phyloP scores from a whole-genome alignment of 768 basidiomycete genomes.

The Chalciporus sphaerocephalus region DNA sequence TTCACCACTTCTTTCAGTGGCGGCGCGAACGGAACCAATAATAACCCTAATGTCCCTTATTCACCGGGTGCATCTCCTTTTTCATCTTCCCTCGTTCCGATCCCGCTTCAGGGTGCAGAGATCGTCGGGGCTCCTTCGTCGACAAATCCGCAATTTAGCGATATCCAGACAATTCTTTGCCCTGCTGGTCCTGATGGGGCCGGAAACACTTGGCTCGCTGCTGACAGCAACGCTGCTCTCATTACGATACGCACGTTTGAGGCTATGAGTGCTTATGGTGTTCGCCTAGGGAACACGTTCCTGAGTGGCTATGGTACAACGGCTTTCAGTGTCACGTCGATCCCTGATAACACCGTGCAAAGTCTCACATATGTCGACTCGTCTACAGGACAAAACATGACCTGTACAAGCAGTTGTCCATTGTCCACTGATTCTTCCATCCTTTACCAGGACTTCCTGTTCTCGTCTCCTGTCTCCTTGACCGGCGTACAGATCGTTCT shows the following conservation, averaged over 20 bases:
- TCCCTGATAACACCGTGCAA: conserved; percentile 84
- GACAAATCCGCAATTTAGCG: conserved; percentile 51
- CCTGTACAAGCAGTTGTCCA: conserved; percentile 78
- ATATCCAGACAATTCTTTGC: conserved; percentile 74
- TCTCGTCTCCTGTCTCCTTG: conserved; percentile 55
- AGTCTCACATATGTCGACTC: conserved; percentile 77
- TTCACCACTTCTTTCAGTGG: conserved; percentile 75
- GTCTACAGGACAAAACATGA: conserved; percentile 62
- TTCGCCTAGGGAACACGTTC: conserved; percentile 92
- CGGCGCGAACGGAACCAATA: conserved; percentile 48
- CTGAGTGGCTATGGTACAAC: conserved; percentile 75
- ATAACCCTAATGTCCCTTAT: conserved; percentile 82
- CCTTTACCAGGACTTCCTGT: conserved; percentile 92
- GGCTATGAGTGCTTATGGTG: conserved; percentile 68
- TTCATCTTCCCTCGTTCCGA: conserved; percentile 83
- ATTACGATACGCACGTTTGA: conserved; percentile 76
- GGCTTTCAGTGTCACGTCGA: conserved; percentile 82
- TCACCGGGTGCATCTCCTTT: conserved; percentile 80
- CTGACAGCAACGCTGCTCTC: conserved; percentile 63
- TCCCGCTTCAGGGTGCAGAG: conserved; percentile 59
- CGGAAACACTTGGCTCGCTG: conserved; percentile 80
- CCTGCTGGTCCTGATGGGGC: conserved; percentile 78
- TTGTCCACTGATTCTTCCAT: conserved; percentile 71
- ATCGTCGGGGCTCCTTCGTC: conserved; percentile 62
- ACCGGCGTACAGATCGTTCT: conserved; percentile 89